These are phyloP conservation scores for Gentiana straminea DNA, from an alignment of 257 asterid genomes.

Conservation along the genomic window DNA sequence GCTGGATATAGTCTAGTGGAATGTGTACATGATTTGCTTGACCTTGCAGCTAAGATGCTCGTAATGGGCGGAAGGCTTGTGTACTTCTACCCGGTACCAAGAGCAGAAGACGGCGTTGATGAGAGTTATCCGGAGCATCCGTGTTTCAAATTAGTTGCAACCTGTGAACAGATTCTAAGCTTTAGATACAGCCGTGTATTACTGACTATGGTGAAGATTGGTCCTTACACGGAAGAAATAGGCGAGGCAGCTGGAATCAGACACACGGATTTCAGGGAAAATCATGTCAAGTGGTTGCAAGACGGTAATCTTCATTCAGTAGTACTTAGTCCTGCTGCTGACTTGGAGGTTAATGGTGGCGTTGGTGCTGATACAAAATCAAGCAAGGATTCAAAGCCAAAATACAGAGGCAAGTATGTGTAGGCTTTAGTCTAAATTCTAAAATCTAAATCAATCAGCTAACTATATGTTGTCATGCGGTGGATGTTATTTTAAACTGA, in stretches of 20 bases:
- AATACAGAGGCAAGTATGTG: conserved; percentile 94
- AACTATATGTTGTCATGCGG: no score
- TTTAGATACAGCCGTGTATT: conserved; percentile 48
- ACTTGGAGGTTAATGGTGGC: conserved; percentile 23
- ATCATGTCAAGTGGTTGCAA: conserved; percentile 91
- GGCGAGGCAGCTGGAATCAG: conserved; percentile 52
- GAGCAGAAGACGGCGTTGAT: conserved; percentile 51
- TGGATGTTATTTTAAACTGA: no score
- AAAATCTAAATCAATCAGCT: background rate
- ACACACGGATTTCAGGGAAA: conserved; percentile 69
- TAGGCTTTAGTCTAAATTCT: conserved; percentile 17
- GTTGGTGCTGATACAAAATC: conserved; percentile 27
- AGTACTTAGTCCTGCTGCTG: conserved; percentile 58
- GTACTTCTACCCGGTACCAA: conserved; percentile 77
- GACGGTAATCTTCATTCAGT: conserved; percentile 96
- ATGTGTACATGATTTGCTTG: conserved; percentile 93
- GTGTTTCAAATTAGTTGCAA: conserved; percentile 58
- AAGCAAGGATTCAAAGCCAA: conserved; percentile 52
- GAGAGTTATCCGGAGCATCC: conserved; percentile 86
- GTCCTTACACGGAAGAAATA: conserved; percentile 57
- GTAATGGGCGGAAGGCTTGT: conserved; percentile 88
- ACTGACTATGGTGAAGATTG: conserved; percentile 19
- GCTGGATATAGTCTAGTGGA: conserved; percentile 92
- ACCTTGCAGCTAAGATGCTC: conserved; percentile 89
- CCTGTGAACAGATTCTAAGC: conserved; percentile 86